Evolutionary conservation across 2,329 filamentous ascomycete species (phyloP).

Genomic region (Diaporthe citrichinensis): DNA sequence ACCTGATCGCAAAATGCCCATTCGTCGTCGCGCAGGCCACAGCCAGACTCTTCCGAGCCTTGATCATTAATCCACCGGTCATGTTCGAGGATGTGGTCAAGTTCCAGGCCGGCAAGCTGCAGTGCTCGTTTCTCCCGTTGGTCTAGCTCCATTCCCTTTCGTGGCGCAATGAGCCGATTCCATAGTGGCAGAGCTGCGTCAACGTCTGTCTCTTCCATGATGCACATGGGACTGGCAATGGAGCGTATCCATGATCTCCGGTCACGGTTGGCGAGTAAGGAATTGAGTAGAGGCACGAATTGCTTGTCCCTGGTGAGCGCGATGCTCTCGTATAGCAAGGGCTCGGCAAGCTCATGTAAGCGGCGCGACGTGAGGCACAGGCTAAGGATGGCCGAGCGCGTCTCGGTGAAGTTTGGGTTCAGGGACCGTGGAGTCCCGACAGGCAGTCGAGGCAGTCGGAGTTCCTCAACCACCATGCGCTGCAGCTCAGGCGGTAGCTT

Average conservation of each 20-base stretch:
- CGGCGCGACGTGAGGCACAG: slow-evolving; percentile 10
- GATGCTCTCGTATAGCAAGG: slow-evolving; percentile 1
- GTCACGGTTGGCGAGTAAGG: neutral
- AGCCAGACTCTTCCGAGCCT: neutral
- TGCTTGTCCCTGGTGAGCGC: slow-evolving; percentile 5
- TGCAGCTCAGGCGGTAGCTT: neutral
- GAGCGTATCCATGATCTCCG: slow-evolving; percentile 11
- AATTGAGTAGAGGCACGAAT: neutral
- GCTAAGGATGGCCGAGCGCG: neutral
- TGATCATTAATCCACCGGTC: neutral
- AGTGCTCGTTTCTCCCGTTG: neutral
- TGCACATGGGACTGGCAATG: slow-evolving; percentile 1
- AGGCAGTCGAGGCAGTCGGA: neutral
- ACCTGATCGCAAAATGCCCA: neutral
- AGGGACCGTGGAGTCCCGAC: neutral
- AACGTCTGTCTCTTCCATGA: neutral
- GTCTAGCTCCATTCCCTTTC: neutral
- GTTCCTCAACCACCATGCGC: neutral
- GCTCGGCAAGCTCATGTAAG: neutral
- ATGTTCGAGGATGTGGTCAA: neutral
- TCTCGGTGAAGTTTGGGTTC: neutral
- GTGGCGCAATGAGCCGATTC: neutral
- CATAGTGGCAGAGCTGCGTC: neutral
- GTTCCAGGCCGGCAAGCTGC: neutral
- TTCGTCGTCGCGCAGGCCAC: neutral